A percentile compares a stretch with the other conserved stretches of the same genome.
Conservation (phyloP, 768 basidiomycete genomes). For the Hericium coralloides region DNA sequence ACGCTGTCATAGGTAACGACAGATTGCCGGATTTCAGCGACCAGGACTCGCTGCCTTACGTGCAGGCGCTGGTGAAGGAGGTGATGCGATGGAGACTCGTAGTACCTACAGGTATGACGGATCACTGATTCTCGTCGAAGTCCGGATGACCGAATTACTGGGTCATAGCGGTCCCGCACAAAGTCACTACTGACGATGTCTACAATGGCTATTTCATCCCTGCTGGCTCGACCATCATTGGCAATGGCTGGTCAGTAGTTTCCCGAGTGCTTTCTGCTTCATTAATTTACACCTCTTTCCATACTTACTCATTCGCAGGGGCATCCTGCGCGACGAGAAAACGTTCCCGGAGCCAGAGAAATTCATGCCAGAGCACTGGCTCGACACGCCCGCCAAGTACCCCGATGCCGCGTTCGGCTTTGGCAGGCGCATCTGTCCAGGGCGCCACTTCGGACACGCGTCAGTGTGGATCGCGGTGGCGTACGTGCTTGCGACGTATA, state of each 20-base stretch:
- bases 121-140: no score
- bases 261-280: neutral
- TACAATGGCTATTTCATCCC: neutral
- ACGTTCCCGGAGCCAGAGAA: slow-evolving; percentile 19
- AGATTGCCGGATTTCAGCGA: slow-evolving; percentile 18
- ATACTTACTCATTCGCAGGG: neutral
- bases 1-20: slow-evolving; percentile 14
- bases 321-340: slow-evolving; percentile 19
- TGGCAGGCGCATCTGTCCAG: slow-evolving; percentile 8
- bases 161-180: neutral
- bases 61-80: slow-evolving; percentile 17
- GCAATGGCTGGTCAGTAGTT: neutral
- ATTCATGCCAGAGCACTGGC: slow-evolving; percentile 23
- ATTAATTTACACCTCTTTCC: no score
- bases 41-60: slow-evolving; percentile 12
- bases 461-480: slow-evolving; percentile 12
- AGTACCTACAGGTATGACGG: slow-evolving; percentile 7
- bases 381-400: neutral
- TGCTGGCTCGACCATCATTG: neutral
- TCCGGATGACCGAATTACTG: no score
- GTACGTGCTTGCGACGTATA: slow-evolving; percentile 9
- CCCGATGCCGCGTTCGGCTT: slow-evolving; percentile 10
- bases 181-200: neutral
- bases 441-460: slow-evolving; percentile 13
- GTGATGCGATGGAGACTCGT: slow-evolving; percentile 14